phyloP scores from a whole-genome alignment of 2,329 filamentous ascomycete genomes.

The Coniella lustricola region DNA sequence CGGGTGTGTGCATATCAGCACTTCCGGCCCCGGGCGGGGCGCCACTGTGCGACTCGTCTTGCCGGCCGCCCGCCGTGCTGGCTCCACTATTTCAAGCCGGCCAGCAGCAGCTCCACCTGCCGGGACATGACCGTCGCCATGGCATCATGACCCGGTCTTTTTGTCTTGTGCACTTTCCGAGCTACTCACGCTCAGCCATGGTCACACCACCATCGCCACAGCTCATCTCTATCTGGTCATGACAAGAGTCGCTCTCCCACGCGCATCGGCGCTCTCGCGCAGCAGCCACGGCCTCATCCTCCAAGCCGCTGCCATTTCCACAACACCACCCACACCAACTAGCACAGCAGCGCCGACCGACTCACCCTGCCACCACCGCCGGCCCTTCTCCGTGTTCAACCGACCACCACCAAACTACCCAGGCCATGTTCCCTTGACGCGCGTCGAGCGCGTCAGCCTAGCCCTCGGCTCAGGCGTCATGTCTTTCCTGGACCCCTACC shows the following conservation, averaged over 20 bases:
- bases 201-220: too few relatives aligned
- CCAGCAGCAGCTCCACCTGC: background rate
- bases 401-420: constrained; percentile 83
- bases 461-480: constrained; percentile 57
- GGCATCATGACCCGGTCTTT: background rate
- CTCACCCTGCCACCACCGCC: background rate
- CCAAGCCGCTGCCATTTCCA: background rate
- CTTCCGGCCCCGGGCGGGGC: too few relatives aligned
- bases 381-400: constrained; percentile 71
- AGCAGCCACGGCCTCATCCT: background rate
- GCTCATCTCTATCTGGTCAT: background rate
- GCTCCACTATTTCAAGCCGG: too few relatives aligned
- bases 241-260: constrained; percentile 10
- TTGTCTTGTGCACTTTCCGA: background rate
- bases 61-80: too few relatives aligned
- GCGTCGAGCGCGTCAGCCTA: constrained; percentile 67
- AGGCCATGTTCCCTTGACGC: constrained; percentile 83
- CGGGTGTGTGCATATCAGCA: too few relatives aligned
- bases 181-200: too few relatives aligned
- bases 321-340: too few relatives aligned
- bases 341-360: background rate
- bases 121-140: too few relatives aligned
- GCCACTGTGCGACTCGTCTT: too few relatives aligned
- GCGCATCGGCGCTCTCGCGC: constrained; percentile 7
- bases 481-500: constrained; percentile 66